These are phyloP conservation scores for Penicillium canariense DNA, from an alignment of 495 filamentous ascomycete species.

Conservation along the genomic window DNA sequence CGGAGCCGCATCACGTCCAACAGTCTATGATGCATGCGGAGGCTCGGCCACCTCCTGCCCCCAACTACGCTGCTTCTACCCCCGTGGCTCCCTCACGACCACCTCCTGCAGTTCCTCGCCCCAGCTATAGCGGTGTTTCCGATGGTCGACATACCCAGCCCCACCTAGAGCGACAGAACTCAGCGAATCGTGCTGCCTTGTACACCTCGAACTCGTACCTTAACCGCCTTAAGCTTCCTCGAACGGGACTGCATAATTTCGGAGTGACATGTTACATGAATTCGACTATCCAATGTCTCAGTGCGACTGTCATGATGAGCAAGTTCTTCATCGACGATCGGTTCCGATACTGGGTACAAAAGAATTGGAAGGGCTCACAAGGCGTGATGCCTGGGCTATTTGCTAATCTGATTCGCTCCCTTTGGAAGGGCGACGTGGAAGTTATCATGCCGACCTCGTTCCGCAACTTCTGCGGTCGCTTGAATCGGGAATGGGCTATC, in stretches of 20 bases:
- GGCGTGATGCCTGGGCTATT: slow-evolving; percentile 77
- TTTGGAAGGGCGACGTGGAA: slow-evolving; percentile 70
- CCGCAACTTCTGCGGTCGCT: slow-evolving; percentile 54
- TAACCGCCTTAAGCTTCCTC: slow-evolving; percentile 53
- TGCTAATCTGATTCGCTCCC: slow-evolving; percentile 68
- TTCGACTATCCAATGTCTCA: slow-evolving; percentile 77
- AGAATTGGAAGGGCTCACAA: slow-evolving; percentile 68
- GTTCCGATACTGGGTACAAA: slow-evolving; percentile 57
- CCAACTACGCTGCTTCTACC: slow-evolving; percentile 40
- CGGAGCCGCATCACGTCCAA: slow-evolving; percentile 64
- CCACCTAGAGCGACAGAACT: slow-evolving; percentile 46
- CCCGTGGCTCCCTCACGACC: slow-evolving; percentile 59
- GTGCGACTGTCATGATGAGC: slow-evolving; percentile 69
- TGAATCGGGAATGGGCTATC: slow-evolving; percentile 58
- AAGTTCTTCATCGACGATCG: slow-evolving; percentile 61
- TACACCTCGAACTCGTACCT: slow-evolving; percentile 43
- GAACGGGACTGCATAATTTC: slow-evolving; percentile 77
- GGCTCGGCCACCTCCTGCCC: slow-evolving; percentile 19
- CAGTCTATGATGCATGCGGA: slow-evolving; percentile 68
- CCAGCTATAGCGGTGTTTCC: slow-evolving; percentile 85
- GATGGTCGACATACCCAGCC: slow-evolving; percentile 58
- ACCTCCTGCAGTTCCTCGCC: slow-evolving; percentile 78
- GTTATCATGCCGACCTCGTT: slow-evolving; percentile 53
- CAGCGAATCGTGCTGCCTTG: slow-evolving; percentile 44
- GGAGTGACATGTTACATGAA: slow-evolving; percentile 91